These are phyloP conservation scores for Marasmius tenuissimus DNA, from an alignment of 1,284 basidiomycete species.

Conservation along the genomic window DNA sequence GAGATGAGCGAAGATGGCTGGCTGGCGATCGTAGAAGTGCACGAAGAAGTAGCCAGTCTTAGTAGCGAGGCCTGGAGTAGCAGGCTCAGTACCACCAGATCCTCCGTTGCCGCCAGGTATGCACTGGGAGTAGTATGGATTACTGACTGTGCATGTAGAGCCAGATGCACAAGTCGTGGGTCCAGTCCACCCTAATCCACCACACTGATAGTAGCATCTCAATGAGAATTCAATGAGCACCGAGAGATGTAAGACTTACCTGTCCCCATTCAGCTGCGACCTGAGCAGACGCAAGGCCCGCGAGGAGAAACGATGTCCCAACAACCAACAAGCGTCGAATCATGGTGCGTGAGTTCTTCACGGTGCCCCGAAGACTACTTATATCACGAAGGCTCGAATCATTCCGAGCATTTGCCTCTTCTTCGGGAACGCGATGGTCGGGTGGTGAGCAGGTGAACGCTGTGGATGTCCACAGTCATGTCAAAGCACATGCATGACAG, in stretches of 20 bases:
- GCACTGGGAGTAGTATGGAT: constrained; percentile 52
- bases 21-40: constrained; percentile 9
- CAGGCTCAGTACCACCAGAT: constrained; percentile 18
- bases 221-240: too few relatives aligned
- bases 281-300: constrained; percentile 14
- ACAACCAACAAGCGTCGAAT: constrained; percentile 15
- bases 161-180: constrained; percentile 47
- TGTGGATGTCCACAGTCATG: constrained; percentile 11
- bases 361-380: background rate
- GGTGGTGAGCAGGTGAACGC: background rate
- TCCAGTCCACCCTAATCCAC: constrained; percentile 50
- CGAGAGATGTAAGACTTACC: constrained; percentile 12
- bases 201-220: constrained; percentile 30
- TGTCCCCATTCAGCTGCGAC: constrained; percentile 29
- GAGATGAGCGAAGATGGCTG: constrained; percentile 11
- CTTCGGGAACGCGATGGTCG: constrained; percentile 23
- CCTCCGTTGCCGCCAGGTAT: constrained; percentile 38
- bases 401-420: constrained; percentile 36
- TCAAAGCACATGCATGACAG: too few relatives aligned
- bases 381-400: background rate
- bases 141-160: constrained; percentile 45
- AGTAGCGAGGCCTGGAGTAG: constrained; percentile 14
- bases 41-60: constrained; percentile 1
- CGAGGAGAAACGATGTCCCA: constrained; percentile 14
- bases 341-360: constrained; percentile 6